These are phyloP conservation scores for Aspergillus sp. DNA, from an alignment of 2,329 filamentous ascomycete species.

Conservation along the genomic window DNA sequence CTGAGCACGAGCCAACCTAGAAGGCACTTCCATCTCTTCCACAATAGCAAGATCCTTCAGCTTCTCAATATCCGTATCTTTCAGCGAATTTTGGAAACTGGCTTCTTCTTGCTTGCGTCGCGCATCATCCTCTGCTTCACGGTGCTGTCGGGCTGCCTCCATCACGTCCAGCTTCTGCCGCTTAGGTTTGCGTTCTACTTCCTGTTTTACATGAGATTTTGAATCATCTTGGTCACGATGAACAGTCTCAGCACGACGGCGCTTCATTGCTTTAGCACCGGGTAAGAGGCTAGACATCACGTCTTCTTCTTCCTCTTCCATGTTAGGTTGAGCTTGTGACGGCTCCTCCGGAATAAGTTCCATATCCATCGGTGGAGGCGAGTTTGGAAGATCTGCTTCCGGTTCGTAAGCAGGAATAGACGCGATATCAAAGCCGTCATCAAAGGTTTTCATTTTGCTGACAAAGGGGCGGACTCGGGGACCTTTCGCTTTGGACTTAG, in stretches of 20 bases:
- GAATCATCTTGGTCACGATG: constrained; percentile 38
- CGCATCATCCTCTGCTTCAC: constrained; percentile 50
- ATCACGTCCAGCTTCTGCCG: constrained; percentile 64
- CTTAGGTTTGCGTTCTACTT: constrained; percentile 41
- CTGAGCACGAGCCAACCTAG: constrained; percentile 21
- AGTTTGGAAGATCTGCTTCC: constrained; percentile 14
- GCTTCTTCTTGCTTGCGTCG: constrained; percentile 63
- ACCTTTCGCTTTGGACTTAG: constrained; percentile 14
- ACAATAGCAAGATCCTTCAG: constrained; percentile 72
- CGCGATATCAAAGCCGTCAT: constrained; percentile 51
- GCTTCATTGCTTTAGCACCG: constrained; percentile 71
- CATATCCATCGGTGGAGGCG: constrained; percentile 13
- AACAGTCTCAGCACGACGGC: constrained; percentile 62
- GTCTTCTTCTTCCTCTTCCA: constrained; percentile 41
- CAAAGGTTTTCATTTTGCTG: constrained; percentile 69
- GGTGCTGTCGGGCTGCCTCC: constrained; percentile 54
- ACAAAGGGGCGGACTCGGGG: constrained; percentile 26
- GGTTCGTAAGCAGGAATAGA: constrained; percentile 32
- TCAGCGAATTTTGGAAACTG: constrained; percentile 51
- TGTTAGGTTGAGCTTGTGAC: constrained; percentile 19
- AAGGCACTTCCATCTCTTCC: constrained; percentile 66
- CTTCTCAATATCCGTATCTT: constrained; percentile 64
- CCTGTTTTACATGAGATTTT: constrained; percentile 15
- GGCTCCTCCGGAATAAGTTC: constrained; percentile 19
- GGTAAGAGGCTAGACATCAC: constrained; percentile 70